Evolutionary conservation across 208 protist genomes (phyloP), one percentile per base, ranked within the genome.

Genomic region (Borovskyia barvae): DNA sequence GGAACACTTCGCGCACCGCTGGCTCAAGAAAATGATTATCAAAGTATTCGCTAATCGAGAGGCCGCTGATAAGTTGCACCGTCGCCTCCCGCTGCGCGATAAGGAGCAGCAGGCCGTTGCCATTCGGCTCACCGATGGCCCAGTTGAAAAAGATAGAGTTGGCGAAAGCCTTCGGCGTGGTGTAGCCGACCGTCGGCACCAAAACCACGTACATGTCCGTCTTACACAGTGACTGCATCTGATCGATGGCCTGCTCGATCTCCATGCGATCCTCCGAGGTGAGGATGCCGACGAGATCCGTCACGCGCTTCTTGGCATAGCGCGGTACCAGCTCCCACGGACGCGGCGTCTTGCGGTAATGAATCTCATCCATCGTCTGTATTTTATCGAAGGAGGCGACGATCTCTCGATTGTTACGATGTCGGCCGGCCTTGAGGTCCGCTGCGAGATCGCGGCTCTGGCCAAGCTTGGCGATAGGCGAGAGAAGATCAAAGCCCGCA

Each of bases 61-160:
- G 72, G 45, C 82, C 87, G 32, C 77, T 68, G 22, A 94, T 71
- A 11, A 94, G 75, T 49, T 92, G 84, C 39, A 94, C 84, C 4
- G 75, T 85, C 8, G 84, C 84, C 74, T 94, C 87, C 25, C 66
- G 78, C 68, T 94, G 87, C 1, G 84, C 70, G 51, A 94, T 90
- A 19, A 94, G 33, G 7, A 94, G 71, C 37, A 94, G 72, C 52
- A 94, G 65, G 0, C 87, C 87, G 64, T 90, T 94, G 9, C 83
- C 87, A 8, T 67, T 37, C 2, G 79, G 79, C 51, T 88, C 80
- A 4, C 87, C 87, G 46, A 94, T 88, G 8, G 62, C 75, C 87
- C 87, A 94, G 61, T 94, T 68, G 36, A 88, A 90, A 56, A 94
- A 90, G 56, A 94, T 86, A 45, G 81, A 90, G 61, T 90, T 87